These are phyloP conservation scores for Teunomyces pallodes DNA, from an alignment of 805 yeast genomes.

Conservation along the genomic window DNA sequence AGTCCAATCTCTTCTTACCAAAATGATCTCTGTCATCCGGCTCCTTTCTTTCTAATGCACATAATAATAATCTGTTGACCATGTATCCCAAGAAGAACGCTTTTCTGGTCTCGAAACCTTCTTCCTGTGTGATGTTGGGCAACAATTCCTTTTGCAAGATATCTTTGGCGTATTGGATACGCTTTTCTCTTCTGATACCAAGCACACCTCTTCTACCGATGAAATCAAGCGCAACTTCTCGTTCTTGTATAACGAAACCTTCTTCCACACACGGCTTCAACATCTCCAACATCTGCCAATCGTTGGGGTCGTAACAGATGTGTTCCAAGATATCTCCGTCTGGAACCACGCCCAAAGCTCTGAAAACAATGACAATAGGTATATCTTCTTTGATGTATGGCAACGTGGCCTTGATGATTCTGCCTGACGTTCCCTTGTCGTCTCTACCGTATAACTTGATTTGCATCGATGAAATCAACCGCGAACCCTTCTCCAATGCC, in stretches of 20 bases:
- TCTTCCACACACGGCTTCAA: slow-evolving; percentile 98
- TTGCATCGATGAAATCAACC: slow-evolving; percentile 91
- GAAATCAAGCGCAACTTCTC: slow-evolving; percentile 96
- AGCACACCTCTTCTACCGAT: slow-evolving; percentile 97
- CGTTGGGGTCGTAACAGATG: slow-evolving; percentile 95
- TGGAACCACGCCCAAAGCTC: slow-evolving; percentile 98
- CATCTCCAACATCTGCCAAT: slow-evolving; percentile 99
- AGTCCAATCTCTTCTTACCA: slow-evolving; percentile 96
- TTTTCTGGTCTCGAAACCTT: slow-evolving; percentile 94
- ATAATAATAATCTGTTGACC: slow-evolving; percentile 90
- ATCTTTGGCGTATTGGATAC: slow-evolving; percentile 97
- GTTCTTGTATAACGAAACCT: slow-evolving; percentile 96
- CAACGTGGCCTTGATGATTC: slow-evolving; percentile 91
- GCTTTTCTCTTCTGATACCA: slow-evolving; percentile 95
- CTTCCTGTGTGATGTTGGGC: slow-evolving; percentile 96
- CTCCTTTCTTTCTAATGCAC: slow-evolving; percentile 96
- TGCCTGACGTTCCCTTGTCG: slow-evolving; percentile 61
- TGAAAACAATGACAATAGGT: slow-evolving; percentile 93
- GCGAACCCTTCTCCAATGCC: slow-evolving; percentile 95
- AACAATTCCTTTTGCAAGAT: slow-evolving; percentile 92
- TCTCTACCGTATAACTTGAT: slow-evolving; percentile 86
- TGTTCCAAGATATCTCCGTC: slow-evolving; percentile 99
- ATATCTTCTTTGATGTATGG: slow-evolving; percentile 97
- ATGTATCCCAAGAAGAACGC: slow-evolving; percentile 97
- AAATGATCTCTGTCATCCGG: slow-evolving; percentile 99